phyloP scores from a whole-genome alignment of 345 rosid species.

The Populus nigra region DNA sequence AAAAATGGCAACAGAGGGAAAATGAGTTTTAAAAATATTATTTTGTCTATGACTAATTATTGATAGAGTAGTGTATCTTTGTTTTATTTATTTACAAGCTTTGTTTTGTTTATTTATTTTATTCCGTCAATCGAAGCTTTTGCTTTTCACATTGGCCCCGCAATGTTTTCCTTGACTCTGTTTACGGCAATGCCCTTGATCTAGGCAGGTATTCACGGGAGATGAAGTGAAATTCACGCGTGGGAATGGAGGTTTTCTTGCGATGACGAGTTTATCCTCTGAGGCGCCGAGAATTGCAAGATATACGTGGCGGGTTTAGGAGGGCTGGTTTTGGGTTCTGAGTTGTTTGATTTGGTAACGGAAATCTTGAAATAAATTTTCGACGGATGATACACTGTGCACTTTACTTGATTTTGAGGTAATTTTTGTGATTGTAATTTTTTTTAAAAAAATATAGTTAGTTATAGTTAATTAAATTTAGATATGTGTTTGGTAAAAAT shows the following conservation, averaged over 20 bases:
- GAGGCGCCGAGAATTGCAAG: not conserved
- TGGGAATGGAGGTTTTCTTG: not conserved
- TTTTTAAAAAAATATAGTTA: too few species aligned
- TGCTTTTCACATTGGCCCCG: slow-evolving; percentile 13
- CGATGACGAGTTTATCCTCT: not conserved
- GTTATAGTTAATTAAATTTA: too few species aligned
- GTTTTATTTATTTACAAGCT: not conserved
- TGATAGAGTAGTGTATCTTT: not conserved
- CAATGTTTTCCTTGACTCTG: not conserved
- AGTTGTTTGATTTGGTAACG: not conserved
- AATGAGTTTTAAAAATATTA: too few species aligned
- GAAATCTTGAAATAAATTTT: not conserved
- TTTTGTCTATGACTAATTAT: not conserved
- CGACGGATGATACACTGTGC: too few species aligned
- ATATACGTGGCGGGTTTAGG: not conserved
- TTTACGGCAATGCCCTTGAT: slow-evolving; percentile 19
- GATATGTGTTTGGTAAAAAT: too few species aligned
- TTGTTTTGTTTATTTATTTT: not conserved
- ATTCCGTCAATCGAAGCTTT: not conserved
- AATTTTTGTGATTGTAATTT: too few species aligned
- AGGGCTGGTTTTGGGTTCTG: not conserved
- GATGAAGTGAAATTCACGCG: slow-evolving; percentile 1
- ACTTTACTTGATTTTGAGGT: too few species aligned
- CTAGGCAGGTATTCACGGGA: slow-evolving; percentile 1
- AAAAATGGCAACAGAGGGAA: too few species aligned